Evolutionary conservation across 2,329 filamentous ascomycete genomes (phyloP), one percentile per base, ranked within the genome.

Genomic region (Pseudomassariella vexata): DNA sequence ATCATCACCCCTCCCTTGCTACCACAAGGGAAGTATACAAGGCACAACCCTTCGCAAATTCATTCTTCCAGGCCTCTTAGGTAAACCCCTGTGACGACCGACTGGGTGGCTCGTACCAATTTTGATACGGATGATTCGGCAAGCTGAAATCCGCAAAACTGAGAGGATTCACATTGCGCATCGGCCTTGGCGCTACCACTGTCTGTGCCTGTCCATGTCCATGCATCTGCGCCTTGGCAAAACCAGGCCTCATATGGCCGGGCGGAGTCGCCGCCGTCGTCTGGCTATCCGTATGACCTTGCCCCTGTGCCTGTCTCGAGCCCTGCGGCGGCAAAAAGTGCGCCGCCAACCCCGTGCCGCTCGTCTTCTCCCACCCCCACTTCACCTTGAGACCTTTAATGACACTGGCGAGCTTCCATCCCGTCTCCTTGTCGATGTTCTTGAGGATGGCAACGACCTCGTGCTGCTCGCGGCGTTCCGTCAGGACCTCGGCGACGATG

Each of bases 61-160:
- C n/a, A n/a, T n/a, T n/a, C n/a, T n/a, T n/a, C n/a, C n/a, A n/a
- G n/a, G n/a, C n/a, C n/a, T n/a, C n/a, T n/a, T n/a, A n/a, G n/a
- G n/a, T n/a, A 15, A 53, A 37, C 1, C 41, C 45, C 18, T 50
- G 47, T 11, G 46, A 44, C 6, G 50, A 52, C 27, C 56, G 68
- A 44, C 73, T 82, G 2, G 85, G 83, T 21, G 84, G 80, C 40
- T 87, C 79, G 47, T 90, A 94, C 58, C 81, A 81, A 30, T 79
- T 78, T 50, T 86, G 81, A 50, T 92, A 94, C 1, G 87, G 85
- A 57, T 89, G 85, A 42, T 86, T 80, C 4, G 84, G 81, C 45
- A 82, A 66, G 16, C 70, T 81, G 53, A 92, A 92, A 50, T 92
- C 84, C 1, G 84, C 85, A 16, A 74, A 76, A 44, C 81, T 70